phyloP scores from a whole-genome alignment of 352 stramenopile genomes.

The Plasmopara halstedii region DNA sequence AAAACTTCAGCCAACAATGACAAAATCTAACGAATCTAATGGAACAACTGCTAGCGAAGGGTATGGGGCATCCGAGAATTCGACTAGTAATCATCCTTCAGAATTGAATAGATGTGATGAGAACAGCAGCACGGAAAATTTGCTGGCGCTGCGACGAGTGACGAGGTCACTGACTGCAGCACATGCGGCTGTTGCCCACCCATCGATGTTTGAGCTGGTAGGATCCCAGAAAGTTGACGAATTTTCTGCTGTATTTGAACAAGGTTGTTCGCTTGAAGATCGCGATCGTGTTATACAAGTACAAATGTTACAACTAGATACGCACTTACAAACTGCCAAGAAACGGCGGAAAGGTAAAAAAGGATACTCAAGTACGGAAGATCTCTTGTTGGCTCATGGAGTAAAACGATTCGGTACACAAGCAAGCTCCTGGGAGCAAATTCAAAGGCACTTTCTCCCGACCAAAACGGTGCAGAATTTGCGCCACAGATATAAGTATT shows the following conservation, averaged over 20 bases:
- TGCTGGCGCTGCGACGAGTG: constrained; percentile 43
- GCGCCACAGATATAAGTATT: constrained; percentile 60
- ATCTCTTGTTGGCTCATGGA: constrained; percentile 58
- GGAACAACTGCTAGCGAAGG: constrained; percentile 2
- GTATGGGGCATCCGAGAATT: not conserved
- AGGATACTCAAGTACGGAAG: constrained; percentile 49
- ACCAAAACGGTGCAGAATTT: constrained; percentile 42
- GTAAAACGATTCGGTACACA: constrained; percentile 52
- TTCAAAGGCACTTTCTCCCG: constrained; percentile 56
- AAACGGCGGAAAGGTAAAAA: constrained; percentile 41
- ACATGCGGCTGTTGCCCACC: constrained; percentile 67
- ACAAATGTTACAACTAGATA: constrained; percentile 64
- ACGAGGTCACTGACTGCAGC: constrained; percentile 73
- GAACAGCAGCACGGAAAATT: constrained; percentile 10
- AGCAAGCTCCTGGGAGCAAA: constrained; percentile 49
- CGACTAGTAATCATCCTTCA: constrained; percentile 1
- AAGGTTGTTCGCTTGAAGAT: constrained; percentile 37
- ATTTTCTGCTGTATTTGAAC: constrained; percentile 37
- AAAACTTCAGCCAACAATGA: constrained; percentile 37
- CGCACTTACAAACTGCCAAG: constrained; percentile 44
- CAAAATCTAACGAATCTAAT: not conserved
- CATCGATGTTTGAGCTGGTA: constrained; percentile 83
- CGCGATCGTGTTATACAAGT: constrained; percentile 44
- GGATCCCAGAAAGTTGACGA: constrained; percentile 52
- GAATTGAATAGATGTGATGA: constrained; percentile 1